Evolutionary conservation across 2,329 filamentous ascomycete species (phyloP), one percentile per base, ranked within the genome.

Genomic region (Fusarium sp.): DNA sequence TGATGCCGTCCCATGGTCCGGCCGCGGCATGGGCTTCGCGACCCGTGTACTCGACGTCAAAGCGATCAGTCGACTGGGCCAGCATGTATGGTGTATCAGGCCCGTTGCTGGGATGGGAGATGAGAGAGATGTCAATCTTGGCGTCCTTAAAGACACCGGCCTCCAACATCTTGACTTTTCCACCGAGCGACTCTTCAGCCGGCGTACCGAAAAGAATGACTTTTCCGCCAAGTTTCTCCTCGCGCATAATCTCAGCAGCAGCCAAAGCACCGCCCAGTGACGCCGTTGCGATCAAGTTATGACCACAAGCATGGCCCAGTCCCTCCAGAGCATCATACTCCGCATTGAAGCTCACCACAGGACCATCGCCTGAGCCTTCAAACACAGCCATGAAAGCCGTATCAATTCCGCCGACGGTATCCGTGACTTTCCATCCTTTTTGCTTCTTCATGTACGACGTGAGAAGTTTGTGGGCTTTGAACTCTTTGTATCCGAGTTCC

Each of bases 351-450:
- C 79, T 81, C 12, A 84, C 80, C 0, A 79, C 77, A 24, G 80
- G 80, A 0, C 81, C 81, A 13, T 75, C 65, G 1, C 72, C 77
- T 5, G 77, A 78, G 30, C 78, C 81, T 24, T 82, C 78, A 56
- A 78, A 83, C 0, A 80, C 77, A 3, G 82, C 83, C 41, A 81
- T 77, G 61, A 84, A 84, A 8, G 82, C 82, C 5, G 83, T 85
- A 7, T 78, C 77, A 47, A 84, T 80, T 4, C 77, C 79, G 27
- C 82, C 82, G 0, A 82, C 81, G 1, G 79, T 80, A 6, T 75
- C 69, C 1, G 78, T 82, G 9, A 85, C 82, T 6, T 78, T 74
- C 81, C 82, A 83, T 8, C 76, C 62, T 16, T 71, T 70, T 34
- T 79, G 78, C 13, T 69, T 72, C 48, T 75, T 71, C 64, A 83